Evolutionary conservation across 2,329 filamentous ascomycete species (phyloP).

Genomic region (Tympanopsis confertula): DNA sequence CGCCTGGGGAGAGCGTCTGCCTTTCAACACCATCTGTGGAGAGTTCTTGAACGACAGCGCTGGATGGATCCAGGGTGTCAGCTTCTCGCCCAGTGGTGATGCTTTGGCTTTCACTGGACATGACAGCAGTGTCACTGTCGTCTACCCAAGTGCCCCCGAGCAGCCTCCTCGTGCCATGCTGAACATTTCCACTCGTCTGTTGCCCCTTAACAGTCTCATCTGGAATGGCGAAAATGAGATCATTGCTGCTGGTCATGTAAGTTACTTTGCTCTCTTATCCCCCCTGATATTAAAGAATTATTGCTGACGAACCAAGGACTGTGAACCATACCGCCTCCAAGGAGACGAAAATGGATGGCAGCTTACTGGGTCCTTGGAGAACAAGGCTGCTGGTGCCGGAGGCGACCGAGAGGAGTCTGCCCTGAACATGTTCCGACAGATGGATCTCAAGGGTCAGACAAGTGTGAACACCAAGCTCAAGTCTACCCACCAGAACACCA

Average conservation of each 20-base stretch:
- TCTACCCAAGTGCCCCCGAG: conserved; percentile 84
- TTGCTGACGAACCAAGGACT: conserved; percentile 38
- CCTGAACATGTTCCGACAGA: conserved; percentile 95
- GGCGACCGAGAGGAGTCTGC: conserved; percentile 76
- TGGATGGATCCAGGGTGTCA: conserved; percentile 88
- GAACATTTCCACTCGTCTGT: conserved; percentile 75
- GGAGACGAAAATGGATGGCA: conserved; percentile 75
- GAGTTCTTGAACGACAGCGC: conserved; percentile 94
- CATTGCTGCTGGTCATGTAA: conserved; percentile 62
- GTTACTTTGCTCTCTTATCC: background rate
- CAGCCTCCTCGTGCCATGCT: conserved; percentile 84
- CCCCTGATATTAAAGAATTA: background rate
- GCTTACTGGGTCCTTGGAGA: conserved; percentile 69
- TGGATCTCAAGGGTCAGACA: conserved; percentile 91
- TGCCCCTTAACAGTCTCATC: conserved; percentile 85
- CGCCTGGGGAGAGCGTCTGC: conserved; percentile 87
- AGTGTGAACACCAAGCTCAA: conserved; percentile 90
- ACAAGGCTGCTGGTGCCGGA: conserved; percentile 39
- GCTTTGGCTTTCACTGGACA: conserved; percentile 90
- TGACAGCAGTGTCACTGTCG: conserved; percentile 91
- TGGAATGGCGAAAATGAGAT: conserved; percentile 91
- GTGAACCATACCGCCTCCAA: conserved; percentile 79
- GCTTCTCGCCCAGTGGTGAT: conserved; percentile 84
- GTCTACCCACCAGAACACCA: conserved; percentile 93
- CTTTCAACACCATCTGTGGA: conserved; percentile 96